These are phyloP conservation scores for Pelargonium exstipulatum DNA, from an alignment of 441 rosid species.

Conservation along the genomic window DNA sequence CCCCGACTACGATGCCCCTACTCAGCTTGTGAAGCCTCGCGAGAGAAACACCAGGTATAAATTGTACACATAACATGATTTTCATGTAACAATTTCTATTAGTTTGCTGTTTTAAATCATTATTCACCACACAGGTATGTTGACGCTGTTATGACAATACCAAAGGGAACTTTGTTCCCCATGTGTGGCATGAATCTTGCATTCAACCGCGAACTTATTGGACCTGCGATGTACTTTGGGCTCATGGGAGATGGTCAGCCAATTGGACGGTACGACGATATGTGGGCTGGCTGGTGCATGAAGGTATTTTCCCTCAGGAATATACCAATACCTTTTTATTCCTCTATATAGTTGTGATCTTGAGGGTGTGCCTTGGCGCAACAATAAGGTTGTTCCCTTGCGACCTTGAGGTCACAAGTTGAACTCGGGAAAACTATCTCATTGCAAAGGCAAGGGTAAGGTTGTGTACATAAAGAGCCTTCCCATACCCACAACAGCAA, in stretches of 20 bases:
- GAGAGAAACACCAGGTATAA: conserved; percentile 78
- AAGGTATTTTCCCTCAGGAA: conserved; percentile 35
- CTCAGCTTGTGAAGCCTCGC: conserved; percentile 89
- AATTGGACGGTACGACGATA: conserved; percentile 90
- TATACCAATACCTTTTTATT: too few relatives aligned
- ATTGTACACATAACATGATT: neutral
- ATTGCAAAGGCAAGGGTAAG: too few relatives aligned
- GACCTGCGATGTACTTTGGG: conserved; percentile 98
- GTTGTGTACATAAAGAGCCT: too few relatives aligned
- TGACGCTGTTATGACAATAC: conserved; percentile 88
- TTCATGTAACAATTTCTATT: neutral
- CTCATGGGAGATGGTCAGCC: conserved; percentile 99
- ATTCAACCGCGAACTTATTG: conserved; percentile 79
- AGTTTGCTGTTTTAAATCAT: neutral
- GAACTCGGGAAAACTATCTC: too few relatives aligned
- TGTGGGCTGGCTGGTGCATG: conserved; percentile 99
- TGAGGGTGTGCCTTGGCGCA: too few relatives aligned
- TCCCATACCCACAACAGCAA: too few relatives aligned
- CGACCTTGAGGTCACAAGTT: too few relatives aligned
- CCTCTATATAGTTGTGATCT: too few relatives aligned
- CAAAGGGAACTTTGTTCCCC: conserved; percentile 91
- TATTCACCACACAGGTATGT: conserved; percentile 46
- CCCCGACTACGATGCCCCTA: conserved; percentile 94
- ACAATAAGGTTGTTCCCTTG: too few relatives aligned
- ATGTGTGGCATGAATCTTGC: conserved; percentile 97